phyloP scores from a whole-genome alignment of 2,329 filamentous ascomycete species.

The Fusarium sp. region DNA sequence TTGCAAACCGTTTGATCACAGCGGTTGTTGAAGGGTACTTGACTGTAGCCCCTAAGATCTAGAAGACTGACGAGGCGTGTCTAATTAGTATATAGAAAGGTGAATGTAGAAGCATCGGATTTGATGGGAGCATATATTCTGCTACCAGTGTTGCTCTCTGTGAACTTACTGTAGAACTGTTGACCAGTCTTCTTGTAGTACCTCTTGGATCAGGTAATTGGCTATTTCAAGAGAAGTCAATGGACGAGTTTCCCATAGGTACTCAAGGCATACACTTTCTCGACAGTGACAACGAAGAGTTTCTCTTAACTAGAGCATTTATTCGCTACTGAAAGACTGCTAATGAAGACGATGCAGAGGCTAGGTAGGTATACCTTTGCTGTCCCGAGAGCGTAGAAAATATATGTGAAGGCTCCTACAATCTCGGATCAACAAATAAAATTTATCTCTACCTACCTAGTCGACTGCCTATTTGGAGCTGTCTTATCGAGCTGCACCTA shows the following conservation, averaged over 20 bases:
- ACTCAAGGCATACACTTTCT: neutral
- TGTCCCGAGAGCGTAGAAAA: neutral
- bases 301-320: neutral
- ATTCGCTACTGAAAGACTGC: neutral
- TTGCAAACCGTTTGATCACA: conserved; percentile 87
- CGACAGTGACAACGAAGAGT: neutral
- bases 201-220: neutral
- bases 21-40: conserved; percentile 83
- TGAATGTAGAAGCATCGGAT: conserved; percentile 11
- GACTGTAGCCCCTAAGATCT: conserved; percentile 64
- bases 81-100: neutral
- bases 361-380: neutral
- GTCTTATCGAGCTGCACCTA: neutral
- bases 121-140: neutral
- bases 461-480: no score
- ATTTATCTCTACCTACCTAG: no score
- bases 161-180: neutral
- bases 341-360: neutral
- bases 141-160: neutral
- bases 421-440: neutral
- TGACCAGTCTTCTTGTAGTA: neutral
- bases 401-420: neutral
- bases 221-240: neutral
- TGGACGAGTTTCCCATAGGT: neutral
- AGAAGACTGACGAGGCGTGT: neutral